Base-by-base conservation (phyloP, 2,329 filamentous ascomycete species). In the Scedosporium apiospermum region DNA sequence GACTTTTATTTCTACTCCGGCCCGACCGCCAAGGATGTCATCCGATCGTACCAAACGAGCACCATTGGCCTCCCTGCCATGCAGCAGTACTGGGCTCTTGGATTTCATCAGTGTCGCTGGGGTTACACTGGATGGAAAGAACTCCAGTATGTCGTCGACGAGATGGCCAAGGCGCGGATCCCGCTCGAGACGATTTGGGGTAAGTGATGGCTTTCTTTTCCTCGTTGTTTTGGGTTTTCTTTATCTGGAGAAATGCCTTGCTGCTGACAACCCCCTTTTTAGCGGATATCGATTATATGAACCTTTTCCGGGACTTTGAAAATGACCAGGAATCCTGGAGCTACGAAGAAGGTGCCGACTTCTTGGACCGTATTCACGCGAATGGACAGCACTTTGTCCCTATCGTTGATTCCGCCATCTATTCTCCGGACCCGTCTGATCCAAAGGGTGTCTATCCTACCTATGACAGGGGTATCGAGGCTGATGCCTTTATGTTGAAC, bases 1-100 rank as follows among this genome's bases (percentile, higher is more conserved):
- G 90, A 95, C 70, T 77, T 95, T 18, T 93, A 90, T 72, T 90
- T 95, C 75, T 89, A 89, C 69, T 82, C 88, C 12, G 91, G 91
- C 0, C 88, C 89, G 0, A 85, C 80, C 0, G 86, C 87, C 63
- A 78, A 82, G 6, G 82, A 87, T 12, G 86, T 92, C 26, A 89
- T 85, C 16, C 85, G 84, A 70, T 81, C 88, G 46, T 95, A 93
- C 70, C 86, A 90, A 65, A 73, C 76, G 63, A 86, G 82, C 61
- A 82, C 87, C 1, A 78, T 88, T 60, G 90, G 90, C 0, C 76
- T 90, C 4, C 90, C 90, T 1, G 86, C 86, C 0, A 87, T 93
- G 84, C 88, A 93, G 70, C 87, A 89, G 67, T 95, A 95, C 75
- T 93, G 85, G 80, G 85, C 87, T 0, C 85, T 96, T 64, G 91